These are phyloP conservation scores for Elaphomyces granulatus DNA, from an alignment of 495 filamentous ascomycete genomes.

Conservation along the genomic window DNA sequence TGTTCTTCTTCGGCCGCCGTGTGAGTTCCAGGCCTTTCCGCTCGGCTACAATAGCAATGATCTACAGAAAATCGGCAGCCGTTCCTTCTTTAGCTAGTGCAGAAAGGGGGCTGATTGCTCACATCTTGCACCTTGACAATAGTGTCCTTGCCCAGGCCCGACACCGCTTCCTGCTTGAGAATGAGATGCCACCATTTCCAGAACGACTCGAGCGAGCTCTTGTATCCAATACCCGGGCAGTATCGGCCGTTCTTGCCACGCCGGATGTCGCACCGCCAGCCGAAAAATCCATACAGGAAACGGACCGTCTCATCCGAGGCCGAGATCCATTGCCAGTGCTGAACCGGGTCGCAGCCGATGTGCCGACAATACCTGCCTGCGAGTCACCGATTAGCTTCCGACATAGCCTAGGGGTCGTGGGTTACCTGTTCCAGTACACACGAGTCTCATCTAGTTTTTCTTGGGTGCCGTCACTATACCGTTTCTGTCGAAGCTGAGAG, in stretches of 20 bases:
- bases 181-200: slow-evolving; percentile 5
- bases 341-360: slow-evolving; percentile 10
- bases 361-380: slow-evolving; percentile 13
- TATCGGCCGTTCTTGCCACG: slow-evolving; percentile 17
- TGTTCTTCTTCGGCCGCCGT: slow-evolving; percentile 15
- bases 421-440: slow-evolving; percentile 16
- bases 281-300: slow-evolving; percentile 21
- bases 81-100: neutral
- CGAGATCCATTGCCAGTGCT: slow-evolving; percentile 14
- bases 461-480: slow-evolving; percentile 14
- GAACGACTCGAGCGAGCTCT: slow-evolving; percentile 5
- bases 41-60: slow-evolving; percentile 1
- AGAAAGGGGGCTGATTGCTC: neutral
- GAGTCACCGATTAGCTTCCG: slow-evolving; percentile 1
- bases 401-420: slow-evolving; percentile 1
- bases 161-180: slow-evolving; percentile 4
- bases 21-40: slow-evolving; percentile 1
- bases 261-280: slow-evolving; percentile 18
- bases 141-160: slow-evolving; percentile 14
- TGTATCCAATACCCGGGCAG: slow-evolving; percentile 4
- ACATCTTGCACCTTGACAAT: slow-evolving; percentile 13
- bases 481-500: slow-evolving; percentile 16
- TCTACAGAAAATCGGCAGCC: neutral
- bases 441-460: slow-evolving; percentile 12
- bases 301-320: slow-evolving; percentile 16